Conservation (phyloP, 805 yeast species). For the Lipomyces sp. region DNA sequence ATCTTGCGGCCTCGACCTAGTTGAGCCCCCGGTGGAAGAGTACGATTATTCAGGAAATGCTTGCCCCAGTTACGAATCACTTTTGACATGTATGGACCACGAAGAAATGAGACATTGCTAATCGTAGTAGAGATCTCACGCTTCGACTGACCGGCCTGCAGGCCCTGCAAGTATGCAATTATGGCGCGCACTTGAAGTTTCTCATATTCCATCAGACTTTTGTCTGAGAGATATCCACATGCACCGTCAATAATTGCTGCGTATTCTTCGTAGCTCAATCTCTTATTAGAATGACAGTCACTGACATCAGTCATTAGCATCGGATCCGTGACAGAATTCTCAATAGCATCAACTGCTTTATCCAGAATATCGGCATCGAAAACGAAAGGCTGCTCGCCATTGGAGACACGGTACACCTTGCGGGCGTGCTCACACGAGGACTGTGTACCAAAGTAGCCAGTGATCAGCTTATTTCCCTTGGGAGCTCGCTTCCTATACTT, state of each 20-base stretch:
- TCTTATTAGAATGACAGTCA: neutral
- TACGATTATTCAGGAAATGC: neutral
- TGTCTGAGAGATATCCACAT: neutral
- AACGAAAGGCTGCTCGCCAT: neutral
- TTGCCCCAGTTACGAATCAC: neutral
- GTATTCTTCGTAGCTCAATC: neutral
- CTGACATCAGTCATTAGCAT: neutral
- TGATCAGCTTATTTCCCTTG: no score
- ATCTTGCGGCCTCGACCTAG: neutral
- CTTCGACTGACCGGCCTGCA: neutral
- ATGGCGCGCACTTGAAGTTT: neutral
- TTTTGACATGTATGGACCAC: neutral
- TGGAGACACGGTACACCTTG: neutral
- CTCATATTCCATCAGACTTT: neutral
- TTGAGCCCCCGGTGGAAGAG: slow-evolving; percentile 2
- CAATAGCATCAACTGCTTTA: neutral
- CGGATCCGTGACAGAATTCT: neutral
- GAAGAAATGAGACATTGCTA: neutral
- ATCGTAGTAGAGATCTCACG: neutral
- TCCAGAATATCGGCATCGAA: neutral
- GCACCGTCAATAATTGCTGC: neutral
- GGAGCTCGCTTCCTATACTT: no score
- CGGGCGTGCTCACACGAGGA: no score
- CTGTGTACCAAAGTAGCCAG: no score
- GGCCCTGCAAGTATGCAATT: neutral